phyloP scores from a whole-genome alignment of 2,329 filamentous ascomycete genomes.

The Capronia americana region DNA sequence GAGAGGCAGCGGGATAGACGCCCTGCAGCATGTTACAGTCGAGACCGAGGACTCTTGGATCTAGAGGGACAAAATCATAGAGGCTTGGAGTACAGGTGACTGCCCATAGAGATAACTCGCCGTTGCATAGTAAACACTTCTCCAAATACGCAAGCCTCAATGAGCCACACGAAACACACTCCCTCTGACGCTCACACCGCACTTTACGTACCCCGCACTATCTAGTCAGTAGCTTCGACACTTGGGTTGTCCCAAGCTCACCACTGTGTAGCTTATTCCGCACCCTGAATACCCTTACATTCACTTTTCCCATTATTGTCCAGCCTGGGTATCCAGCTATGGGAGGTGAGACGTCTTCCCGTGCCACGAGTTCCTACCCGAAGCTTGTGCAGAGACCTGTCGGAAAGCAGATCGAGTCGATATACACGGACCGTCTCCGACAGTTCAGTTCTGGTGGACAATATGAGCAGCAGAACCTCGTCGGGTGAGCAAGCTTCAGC shows the following conservation, averaged over 20 bases:
- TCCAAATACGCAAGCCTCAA: background rate
- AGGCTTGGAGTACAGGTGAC: no score
- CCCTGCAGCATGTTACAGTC: constrained; percentile 16
- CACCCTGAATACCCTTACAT: background rate
- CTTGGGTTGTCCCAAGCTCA: background rate
- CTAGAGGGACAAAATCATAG: constrained; percentile 5
- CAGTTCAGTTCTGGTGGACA: constrained; percentile 85
- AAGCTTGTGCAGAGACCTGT: constrained; percentile 60
- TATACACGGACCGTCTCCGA: constrained; percentile 82
- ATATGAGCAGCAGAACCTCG: constrained; percentile 76
- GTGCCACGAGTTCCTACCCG: constrained; percentile 54
- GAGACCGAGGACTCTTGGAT: constrained; percentile 25
- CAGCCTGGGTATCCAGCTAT: constrained; percentile 37
- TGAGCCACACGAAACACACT: background rate
- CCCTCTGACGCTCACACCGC: background rate
- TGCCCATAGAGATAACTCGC: background rate
- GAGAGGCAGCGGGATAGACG: constrained; percentile 33
- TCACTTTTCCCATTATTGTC: background rate
- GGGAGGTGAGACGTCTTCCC: constrained; percentile 48
- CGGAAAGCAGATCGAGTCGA: constrained; percentile 81
- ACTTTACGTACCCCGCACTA: constrained; percentile 5
- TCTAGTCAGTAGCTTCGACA: constrained; percentile 7
- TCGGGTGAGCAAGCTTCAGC: constrained; percentile 62
- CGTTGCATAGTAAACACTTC: background rate
- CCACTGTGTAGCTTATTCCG: background rate